Base-by-base conservation (phyloP, 139 green algal species). In the Medakamo hakoo region DNA sequence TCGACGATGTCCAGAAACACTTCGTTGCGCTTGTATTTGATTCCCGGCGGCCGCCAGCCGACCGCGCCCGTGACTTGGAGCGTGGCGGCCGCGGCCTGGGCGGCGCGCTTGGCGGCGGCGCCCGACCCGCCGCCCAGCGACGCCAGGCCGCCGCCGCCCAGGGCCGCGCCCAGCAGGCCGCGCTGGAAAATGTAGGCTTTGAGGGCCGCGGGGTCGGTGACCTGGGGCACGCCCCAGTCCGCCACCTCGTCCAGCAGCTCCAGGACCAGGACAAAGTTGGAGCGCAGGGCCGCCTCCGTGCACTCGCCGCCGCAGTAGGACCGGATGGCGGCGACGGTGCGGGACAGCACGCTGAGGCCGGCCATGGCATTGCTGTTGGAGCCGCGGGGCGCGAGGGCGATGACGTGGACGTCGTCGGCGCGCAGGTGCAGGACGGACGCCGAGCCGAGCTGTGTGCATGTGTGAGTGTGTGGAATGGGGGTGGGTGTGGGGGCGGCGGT, bases 21-120 rank as follows among this genome's bases (percentile, higher is more conserved):
- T 74, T 96, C 86, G 66, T 97, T 98, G 83, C 93, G 94, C 71
- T 95, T 97, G 82, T 98, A 96, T 49, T 81, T 80, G 28, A 98
- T 72, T 19, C 80, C 85, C 49, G 93, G 84, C 55, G 78, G 80
- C 16, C 88, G 76, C 82, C 86, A 96, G 23, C 79, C 81, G 5
- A 98, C 90, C 5, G 92, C 88, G 2, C 92, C 92, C 20, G 92
- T 98, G 29, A 98, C 91, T 73, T 92, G 82, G 60, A 68, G 40
- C 58, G 55, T 20, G 3, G 62, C 1, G 9, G 40, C 40, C 9
- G 40, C 40, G 40, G 40, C 40, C 9, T 9, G 9, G 9, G 40
- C 40, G 40, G 9, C 40, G 40, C 40, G 40, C 9, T 16, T 9
- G 9, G 40, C 40, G 31, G 30, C 27, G 49, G 4, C 40, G 30